Base-by-base conservation (phyloP, 1,284 basidiomycete genomes). In the Gomphus bonarii region DNA sequence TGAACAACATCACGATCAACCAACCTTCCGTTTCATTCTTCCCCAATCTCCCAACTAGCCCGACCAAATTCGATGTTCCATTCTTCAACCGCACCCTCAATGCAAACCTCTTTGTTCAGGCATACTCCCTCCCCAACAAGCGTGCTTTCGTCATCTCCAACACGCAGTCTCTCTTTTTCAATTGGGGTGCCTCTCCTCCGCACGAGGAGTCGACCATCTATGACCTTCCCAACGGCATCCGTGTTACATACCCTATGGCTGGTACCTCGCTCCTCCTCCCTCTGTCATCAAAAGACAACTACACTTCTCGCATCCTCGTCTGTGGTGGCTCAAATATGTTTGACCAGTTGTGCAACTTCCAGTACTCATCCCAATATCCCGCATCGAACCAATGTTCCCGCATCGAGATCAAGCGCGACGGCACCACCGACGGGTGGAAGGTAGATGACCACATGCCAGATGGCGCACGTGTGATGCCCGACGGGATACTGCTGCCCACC, bases 101-200 rank as follows among this genome's bases (percentile, higher is more conserved):
- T 33, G 74, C 75, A 18, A 87, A 86, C 66, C 70, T 86, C 4
- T 88, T 78, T 67, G 25, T 31, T 2, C 49, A 35, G 36, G 81
- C 77, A 58, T 80, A 63, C 68, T 73, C 66, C 16, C 69, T 78
- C 16, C 79, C 80, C 1, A 79, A 78, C 18, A 76, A 78, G 0
- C 72, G 71, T 44, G 61, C 82, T 14, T 71, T 85, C 63, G 68
- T 86, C 58, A 79, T 84, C 60, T 79, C 83, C 2, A 84, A 85
- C 65, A 72, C 74, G 61, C 65, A 72, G 48, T 70, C 73, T 51
- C 71, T 75, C 54, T 74, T 75, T 31, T 76, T 78, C 58, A 70
- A 73, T 55, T 71, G 77, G 60, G 72, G 75, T 54, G 69, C 66
- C 59, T 67, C 73, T 50, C 72, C 69, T 3, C 49, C 49, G 33